phyloP scores from a whole-genome alignment of 1,284 basidiomycete genomes.

The Trichosporon coremiiforme region DNA sequence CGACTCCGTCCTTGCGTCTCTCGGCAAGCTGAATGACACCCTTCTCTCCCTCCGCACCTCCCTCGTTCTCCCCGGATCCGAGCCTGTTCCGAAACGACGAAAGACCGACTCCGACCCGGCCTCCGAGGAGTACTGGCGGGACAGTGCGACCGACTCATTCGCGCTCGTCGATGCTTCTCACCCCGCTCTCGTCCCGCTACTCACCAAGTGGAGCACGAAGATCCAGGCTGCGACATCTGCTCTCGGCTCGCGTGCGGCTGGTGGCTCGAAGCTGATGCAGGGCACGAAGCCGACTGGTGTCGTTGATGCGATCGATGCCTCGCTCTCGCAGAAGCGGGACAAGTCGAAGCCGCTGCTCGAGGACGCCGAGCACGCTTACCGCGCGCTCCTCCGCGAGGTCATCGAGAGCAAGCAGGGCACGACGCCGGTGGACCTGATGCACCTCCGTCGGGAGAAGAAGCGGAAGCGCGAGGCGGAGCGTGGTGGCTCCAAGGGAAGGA shows the following conservation, averaged over 20 bases:
- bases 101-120: constrained; percentile 24
- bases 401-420: constrained; percentile 64
- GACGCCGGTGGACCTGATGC: constrained; percentile 40
- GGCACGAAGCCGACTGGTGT: constrained; percentile 61
- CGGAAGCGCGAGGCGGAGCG: constrained; percentile 82
- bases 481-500: constrained; percentile 88
- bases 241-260: constrained; percentile 44
- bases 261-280: constrained; percentile 63
- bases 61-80: constrained; percentile 38
- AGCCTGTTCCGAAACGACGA: constrained; percentile 27
- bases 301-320: constrained; percentile 49
- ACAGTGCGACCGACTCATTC: constrained; percentile 43
- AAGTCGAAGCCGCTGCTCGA: constrained; percentile 57
- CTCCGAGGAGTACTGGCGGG: constrained; percentile 43
- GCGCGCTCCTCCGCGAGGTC: constrained; percentile 81
- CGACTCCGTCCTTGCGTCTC: constrained; percentile 39
- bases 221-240: constrained; percentile 78
- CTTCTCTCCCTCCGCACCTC: constrained; percentile 69
- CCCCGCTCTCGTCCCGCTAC: constrained; percentile 69
- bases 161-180: constrained; percentile 63
- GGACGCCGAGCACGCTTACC: constrained; percentile 83
- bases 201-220: constrained; percentile 90
- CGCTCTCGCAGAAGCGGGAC: constrained; percentile 44
- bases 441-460: constrained; percentile 59
- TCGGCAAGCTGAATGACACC: constrained; percentile 46